These are phyloP conservation scores for Crithidia brevicula DNA, from an alignment of 208 protist species.

Conservation along the genomic window DNA sequence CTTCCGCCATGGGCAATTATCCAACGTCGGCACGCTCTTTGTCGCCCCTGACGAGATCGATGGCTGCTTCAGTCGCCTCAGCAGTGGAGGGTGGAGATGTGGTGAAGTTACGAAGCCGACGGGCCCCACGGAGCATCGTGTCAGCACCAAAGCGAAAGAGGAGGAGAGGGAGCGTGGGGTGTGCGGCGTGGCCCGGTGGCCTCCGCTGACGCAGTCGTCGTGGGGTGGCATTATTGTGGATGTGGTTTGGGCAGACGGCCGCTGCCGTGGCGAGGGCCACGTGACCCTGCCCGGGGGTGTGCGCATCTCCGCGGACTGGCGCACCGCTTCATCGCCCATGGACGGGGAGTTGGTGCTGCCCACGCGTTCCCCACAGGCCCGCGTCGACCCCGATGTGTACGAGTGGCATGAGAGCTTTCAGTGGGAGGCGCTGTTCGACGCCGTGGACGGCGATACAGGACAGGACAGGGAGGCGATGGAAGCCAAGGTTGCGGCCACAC, in stretches of 20 bases:
- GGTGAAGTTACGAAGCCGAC: neutral
- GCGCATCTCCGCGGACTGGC: slow-evolving; percentile 74
- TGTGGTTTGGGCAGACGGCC: slow-evolving; percentile 65
- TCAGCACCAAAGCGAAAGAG: neutral
- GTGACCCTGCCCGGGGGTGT: slow-evolving; percentile 62
- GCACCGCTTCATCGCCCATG: slow-evolving; percentile 37
- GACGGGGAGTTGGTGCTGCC: slow-evolving; percentile 58
- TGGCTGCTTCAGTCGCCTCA: slow-evolving; percentile 35
- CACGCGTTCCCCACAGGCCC: slow-evolving; percentile 13
- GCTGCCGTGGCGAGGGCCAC: slow-evolving; percentile 67
- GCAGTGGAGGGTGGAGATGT: slow-evolving; percentile 24
- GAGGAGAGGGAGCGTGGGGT: neutral
- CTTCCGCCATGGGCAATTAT: slow-evolving; percentile 57
- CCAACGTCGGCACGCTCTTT: slow-evolving; percentile 78
- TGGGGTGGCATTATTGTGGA: slow-evolving; percentile 61
- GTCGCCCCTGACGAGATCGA: slow-evolving; percentile 18
- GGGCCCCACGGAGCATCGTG: neutral
- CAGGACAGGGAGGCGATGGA: slow-evolving; percentile 10
- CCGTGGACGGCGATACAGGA: slow-evolving; percentile 31
- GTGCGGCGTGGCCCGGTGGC: slow-evolving; percentile 11
- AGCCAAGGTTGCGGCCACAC: slow-evolving; percentile 6
- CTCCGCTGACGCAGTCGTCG: slow-evolving; percentile 24
- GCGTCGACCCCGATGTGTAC: slow-evolving; percentile 27
- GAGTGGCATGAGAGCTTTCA: slow-evolving; percentile 77
- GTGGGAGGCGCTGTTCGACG: slow-evolving; percentile 76